These are phyloP conservation scores for Paulownia fortunei DNA, from an alignment of 257 asterid genomes.

Conservation along the genomic window DNA sequence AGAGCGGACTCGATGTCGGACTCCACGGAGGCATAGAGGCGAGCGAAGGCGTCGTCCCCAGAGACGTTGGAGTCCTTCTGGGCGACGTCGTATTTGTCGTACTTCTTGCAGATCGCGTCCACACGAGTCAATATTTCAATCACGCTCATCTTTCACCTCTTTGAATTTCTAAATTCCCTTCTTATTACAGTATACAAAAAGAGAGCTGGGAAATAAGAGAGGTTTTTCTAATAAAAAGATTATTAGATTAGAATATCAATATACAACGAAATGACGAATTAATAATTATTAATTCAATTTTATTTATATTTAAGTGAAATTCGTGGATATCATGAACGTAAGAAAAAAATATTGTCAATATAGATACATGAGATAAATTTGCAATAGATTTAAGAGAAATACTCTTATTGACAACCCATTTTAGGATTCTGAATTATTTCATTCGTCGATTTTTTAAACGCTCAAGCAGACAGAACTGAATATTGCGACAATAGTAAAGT, in stretches of 20 bases:
- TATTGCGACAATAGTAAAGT: neutral
- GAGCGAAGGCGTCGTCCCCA: constrained; percentile 97
- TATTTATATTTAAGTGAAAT: too few species aligned
- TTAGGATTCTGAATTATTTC: too few species aligned
- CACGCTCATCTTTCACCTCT: constrained; percentile 69
- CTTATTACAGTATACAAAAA: neutral
- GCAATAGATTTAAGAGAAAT: too few species aligned
- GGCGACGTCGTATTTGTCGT: constrained; percentile 89
- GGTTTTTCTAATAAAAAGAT: constrained; percentile 1
- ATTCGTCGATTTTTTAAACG: too few species aligned
- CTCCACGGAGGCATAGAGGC: constrained; percentile 80
- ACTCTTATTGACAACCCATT: too few species aligned
- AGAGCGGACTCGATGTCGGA: constrained; percentile 88
- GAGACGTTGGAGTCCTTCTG: constrained; percentile 78
- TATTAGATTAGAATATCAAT: too few species aligned
- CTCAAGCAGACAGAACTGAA: neutral
- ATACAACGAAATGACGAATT: too few species aligned
- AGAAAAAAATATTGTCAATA: too few species aligned
- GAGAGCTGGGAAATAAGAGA: constrained; percentile 17
- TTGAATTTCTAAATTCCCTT: neutral
- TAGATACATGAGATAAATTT: too few species aligned
- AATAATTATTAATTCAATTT: too few species aligned
- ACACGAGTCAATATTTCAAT: constrained; percentile 93
- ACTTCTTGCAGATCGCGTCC: constrained; percentile 93
- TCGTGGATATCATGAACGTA: too few species aligned